These are phyloP conservation scores for Aspergillus wentii DNA, from an alignment of 495 filamentous ascomycete genomes.

Conservation along the genomic window DNA sequence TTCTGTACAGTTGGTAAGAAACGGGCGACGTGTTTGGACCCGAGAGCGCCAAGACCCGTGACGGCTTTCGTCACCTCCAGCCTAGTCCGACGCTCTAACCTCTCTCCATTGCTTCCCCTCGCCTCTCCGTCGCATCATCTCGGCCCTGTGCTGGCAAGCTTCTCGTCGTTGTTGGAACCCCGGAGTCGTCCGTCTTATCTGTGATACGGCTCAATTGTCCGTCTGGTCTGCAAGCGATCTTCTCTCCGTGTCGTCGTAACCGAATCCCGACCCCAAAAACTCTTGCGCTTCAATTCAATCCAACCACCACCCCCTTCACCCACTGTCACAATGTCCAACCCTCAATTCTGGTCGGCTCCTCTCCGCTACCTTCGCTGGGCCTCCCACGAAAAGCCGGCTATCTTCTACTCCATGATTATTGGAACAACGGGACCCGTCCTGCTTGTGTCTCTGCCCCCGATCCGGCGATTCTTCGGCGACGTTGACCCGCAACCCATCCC, in stretches of 20 bases:
- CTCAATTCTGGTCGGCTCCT: slow-evolving; percentile 78
- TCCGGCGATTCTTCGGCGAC: slow-evolving; percentile 66
- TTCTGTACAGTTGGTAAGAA: slow-evolving; percentile 17
- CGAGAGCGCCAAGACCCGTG: slow-evolving; percentile 37
- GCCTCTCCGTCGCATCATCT: not conserved
- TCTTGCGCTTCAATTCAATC: slow-evolving; percentile 9
- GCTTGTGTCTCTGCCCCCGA: slow-evolving; percentile 62
- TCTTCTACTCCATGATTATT: slow-evolving; percentile 77
- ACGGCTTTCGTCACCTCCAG: slow-evolving; percentile 34
- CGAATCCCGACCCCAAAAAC: slow-evolving; percentile 9
- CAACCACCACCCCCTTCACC: slow-evolving; percentile 11
- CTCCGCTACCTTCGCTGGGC: slow-evolving; percentile 83
- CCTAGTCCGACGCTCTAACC: slow-evolving; percentile 25
- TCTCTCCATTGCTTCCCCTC: slow-evolving; percentile 15
- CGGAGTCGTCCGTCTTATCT: no score
- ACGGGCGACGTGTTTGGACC: slow-evolving; percentile 48
- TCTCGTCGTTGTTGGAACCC: no score
- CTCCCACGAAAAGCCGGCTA: slow-evolving; percentile 76
- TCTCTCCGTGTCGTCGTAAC: no score
- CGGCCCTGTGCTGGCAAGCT: no score
- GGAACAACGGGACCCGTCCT: slow-evolving; percentile 66
- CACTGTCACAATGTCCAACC: slow-evolving; percentile 54
- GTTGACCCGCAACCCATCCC: slow-evolving; percentile 66
- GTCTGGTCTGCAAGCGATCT: no score
- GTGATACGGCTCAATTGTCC: no score